Conservation (phyloP, 2,329 filamentous ascomycete genomes). For the Phyllosticta citriasiana region DNA sequence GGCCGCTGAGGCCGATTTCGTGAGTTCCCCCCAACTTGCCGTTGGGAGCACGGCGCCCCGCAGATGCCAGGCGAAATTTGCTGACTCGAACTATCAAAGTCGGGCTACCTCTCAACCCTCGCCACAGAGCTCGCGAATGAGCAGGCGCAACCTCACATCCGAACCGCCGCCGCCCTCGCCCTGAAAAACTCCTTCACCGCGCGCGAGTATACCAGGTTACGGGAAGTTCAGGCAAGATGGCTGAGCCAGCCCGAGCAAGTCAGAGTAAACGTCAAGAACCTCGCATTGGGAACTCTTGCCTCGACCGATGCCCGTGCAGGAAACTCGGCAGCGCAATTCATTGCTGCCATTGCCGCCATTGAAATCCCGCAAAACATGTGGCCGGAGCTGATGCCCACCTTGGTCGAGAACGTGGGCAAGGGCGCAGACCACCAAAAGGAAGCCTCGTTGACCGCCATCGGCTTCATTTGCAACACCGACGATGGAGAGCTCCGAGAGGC, state of each 20-base stretch:
- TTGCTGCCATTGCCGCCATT: conserved; percentile 87
- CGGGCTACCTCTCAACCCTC: conserved; percentile 84
- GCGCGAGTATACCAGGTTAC: conserved; percentile 77
- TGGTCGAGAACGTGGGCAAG: conserved; percentile 87
- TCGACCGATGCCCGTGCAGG: conserved; percentile 76
- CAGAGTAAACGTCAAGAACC: conserved; percentile 78
- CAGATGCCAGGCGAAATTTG: conserved; percentile 2
- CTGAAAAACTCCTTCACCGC: conserved; percentile 97
- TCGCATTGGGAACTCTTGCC: conserved; percentile 77
- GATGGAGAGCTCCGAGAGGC: conserved; percentile 75
- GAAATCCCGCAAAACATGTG: conserved; percentile 90
- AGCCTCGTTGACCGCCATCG: conserved; percentile 88
- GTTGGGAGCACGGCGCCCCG: conserved; percentile 18
- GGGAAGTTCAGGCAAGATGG: conserved; percentile 91
- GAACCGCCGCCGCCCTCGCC: conserved; percentile 89
- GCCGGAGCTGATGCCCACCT: conserved; percentile 76
- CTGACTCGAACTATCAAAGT: conserved; percentile 42
- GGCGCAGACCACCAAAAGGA: conserved; percentile 87
- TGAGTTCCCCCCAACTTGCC: conserved; percentile 42
- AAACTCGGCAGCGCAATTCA: conserved; percentile 85
- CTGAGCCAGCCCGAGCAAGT: conserved; percentile 72
- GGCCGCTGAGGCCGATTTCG: conserved; percentile 91
- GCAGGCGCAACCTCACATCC: conserved; percentile 67
- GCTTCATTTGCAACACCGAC: conserved; percentile 95
- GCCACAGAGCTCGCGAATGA: conserved; percentile 94